phyloP scores from a whole-genome alignment of 2,329 filamentous ascomycete species.

The Tolypocladium tundrense region DNA sequence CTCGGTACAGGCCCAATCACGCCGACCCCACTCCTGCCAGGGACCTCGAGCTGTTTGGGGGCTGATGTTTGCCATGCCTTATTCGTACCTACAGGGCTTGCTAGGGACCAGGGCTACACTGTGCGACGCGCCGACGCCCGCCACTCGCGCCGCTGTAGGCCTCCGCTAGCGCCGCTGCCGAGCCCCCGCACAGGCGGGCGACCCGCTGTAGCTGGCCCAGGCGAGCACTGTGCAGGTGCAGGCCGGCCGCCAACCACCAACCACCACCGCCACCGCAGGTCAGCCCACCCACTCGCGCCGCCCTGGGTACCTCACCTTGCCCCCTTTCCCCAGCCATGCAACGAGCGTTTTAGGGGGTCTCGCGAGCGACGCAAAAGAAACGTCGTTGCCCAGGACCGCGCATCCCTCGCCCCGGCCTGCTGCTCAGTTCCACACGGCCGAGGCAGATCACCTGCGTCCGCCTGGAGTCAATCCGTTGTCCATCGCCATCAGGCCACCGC shows the following conservation, averaged over 20 bases:
- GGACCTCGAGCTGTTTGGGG: neutral
- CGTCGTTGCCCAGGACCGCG: neutral
- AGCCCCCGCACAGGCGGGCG: neutral
- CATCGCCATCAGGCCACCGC: neutral
- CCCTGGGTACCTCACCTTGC: neutral
- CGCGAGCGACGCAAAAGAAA: neutral
- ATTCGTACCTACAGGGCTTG: too few relatives aligned
- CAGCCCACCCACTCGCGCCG: neutral
- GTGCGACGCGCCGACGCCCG: neutral
- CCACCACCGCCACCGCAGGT: neutral
- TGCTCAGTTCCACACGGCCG: slow-evolving; percentile 1
- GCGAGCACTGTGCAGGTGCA: neutral
- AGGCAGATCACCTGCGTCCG: neutral
- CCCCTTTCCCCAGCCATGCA: neutral
- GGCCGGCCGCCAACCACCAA: neutral
- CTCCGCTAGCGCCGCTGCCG: neutral
- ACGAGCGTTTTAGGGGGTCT: slow-evolving; percentile 3
- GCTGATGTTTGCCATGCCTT: neutral
- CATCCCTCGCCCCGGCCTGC: neutral
- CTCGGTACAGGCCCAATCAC: neutral
- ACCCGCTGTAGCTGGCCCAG: neutral
- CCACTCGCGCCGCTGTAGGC: neutral
- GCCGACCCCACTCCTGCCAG: neutral
- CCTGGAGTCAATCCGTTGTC: neutral
- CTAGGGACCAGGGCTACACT: neutral